These are phyloP conservation scores for Brassica hybrid DNA, from an alignment of 441 rosid species.

Conservation along the genomic window DNA sequence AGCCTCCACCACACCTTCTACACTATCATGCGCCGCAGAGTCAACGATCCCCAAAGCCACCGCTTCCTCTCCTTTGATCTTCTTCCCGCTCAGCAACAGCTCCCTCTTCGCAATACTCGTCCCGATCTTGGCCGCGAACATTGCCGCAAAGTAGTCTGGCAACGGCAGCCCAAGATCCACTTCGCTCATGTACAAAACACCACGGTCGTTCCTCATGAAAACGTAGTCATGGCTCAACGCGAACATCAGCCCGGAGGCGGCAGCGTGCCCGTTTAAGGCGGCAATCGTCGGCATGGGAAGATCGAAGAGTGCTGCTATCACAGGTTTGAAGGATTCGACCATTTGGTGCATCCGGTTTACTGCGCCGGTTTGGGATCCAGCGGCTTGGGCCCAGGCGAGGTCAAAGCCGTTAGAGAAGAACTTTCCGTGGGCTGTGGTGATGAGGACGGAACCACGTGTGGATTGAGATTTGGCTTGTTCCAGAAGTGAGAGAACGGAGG, in stretches of 20 bases:
- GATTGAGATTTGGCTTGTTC: conserved; percentile 58
- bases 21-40: conserved; percentile 51
- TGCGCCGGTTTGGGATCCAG: conserved; percentile 43
- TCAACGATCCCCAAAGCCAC: conserved; percentile 61
- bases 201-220: conserved; percentile 56
- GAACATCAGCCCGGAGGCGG: conserved; percentile 65
- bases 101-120: conserved; percentile 51
- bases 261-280: conserved; percentile 70
- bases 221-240: conserved; percentile 66
- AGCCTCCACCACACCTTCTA: conserved; percentile 49
- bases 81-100: conserved; percentile 53
- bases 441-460: conserved; percentile 67
- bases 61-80: conserved; percentile 64
- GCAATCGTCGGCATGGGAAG: conserved; percentile 75
- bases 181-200: conserved; percentile 76
- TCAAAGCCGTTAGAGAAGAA: conserved; percentile 96
- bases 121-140: conserved; percentile 53
- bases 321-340: conserved; percentile 51
- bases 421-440: conserved; percentile 69
- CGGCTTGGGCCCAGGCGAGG: conserved; percentile 66
- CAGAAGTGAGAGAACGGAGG: conserved; percentile 55
- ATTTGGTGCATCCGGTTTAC: conserved; percentile 49
- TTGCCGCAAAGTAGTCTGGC: conserved; percentile 56
- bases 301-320: conserved; percentile 52
- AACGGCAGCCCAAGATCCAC: conserved; percentile 58